Conservation (phyloP, 371 early-diverging fungal species). For the Mortierella sp. region DNA sequence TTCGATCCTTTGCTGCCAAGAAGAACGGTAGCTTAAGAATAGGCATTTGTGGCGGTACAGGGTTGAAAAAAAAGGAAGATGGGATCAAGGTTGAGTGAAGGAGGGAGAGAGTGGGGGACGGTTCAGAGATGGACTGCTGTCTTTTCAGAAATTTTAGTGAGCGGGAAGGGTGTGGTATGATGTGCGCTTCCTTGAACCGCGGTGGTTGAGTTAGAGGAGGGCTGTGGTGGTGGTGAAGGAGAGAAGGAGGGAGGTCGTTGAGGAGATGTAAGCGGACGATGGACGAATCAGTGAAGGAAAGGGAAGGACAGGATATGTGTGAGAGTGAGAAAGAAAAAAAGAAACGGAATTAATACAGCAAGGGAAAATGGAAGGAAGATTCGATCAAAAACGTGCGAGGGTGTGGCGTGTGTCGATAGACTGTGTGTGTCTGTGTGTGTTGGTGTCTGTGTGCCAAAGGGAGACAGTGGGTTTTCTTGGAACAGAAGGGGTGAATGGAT, state of each 20-base stretch:
- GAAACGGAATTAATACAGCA: not conserved
- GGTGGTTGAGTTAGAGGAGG: not conserved
- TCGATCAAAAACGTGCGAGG: not conserved
- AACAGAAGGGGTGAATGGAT: not conserved
- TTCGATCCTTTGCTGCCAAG: conserved; percentile 30
- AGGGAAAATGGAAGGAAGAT: not conserved
- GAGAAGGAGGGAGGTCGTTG: not conserved
- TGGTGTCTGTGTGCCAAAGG: not conserved
- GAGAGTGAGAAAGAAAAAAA: not conserved
- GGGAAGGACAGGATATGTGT: not conserved
- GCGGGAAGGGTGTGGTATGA: not conserved
- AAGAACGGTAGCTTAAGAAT: conserved; percentile 29
- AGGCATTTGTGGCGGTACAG: conserved; percentile 14
- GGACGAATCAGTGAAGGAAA: not conserved
- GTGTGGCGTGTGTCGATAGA: not conserved
- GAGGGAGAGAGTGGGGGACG: not conserved
- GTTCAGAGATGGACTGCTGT: not conserved
- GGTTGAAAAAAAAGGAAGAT: not conserved
- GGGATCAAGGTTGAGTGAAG: not conserved
- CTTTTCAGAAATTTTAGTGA: not conserved
- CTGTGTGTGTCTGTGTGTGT: too few species aligned
- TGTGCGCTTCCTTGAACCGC: not conserved
- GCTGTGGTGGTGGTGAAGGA: not conserved
- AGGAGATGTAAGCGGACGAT: not conserved
- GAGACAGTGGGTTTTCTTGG: conserved; percentile 3